Percentiles rank a stretch among this genome's conserved stretches.
Conservation (phyloP, 2,329 filamentous ascomycete species). For the Ophioceras dolichostomum region DNA sequence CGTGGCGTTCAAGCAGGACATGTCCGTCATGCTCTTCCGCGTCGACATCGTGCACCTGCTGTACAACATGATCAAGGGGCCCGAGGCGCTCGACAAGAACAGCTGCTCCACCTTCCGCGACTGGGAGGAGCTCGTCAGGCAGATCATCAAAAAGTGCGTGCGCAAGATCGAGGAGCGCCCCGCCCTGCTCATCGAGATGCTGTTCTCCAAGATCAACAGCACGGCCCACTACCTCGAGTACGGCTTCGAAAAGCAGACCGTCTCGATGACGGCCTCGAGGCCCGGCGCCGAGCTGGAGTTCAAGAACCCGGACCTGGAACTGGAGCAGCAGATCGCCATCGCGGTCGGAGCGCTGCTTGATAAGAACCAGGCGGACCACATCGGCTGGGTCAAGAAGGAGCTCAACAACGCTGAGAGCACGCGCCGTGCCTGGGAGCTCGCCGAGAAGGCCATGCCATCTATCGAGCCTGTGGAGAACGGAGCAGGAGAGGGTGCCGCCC, state of each 20-base stretch:
- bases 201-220: constrained; percentile 83
- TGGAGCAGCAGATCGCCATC: constrained; percentile 64
- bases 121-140: constrained; percentile 81
- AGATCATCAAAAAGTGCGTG: constrained; percentile 69
- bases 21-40: constrained; percentile 77
- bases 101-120: constrained; percentile 54
- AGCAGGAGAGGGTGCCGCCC: no score
- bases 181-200: constrained; percentile 76
- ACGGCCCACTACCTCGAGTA: constrained; percentile 84
- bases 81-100: constrained; percentile 57
- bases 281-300: constrained; percentile 77
- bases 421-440: constrained; percentile 65
- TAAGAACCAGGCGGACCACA: constrained; percentile 60
- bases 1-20: constrained; percentile 87
- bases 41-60: constrained; percentile 84
- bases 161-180: constrained; percentile 79
- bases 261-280: constrained; percentile 43
- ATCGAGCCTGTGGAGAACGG: no score
- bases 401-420: constrained; percentile 58
- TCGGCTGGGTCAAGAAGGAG: constrained; percentile 72
- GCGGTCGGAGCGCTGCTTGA: constrained; percentile 71
- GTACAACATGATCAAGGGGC: constrained; percentile 84
- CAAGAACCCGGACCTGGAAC: constrained; percentile 33
- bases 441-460: constrained; percentile 46
- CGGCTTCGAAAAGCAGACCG: constrained; percentile 70